phyloP scores from a whole-genome alignment of 352 stramenopile genomes.

The Lagenidium giganteum region DNA sequence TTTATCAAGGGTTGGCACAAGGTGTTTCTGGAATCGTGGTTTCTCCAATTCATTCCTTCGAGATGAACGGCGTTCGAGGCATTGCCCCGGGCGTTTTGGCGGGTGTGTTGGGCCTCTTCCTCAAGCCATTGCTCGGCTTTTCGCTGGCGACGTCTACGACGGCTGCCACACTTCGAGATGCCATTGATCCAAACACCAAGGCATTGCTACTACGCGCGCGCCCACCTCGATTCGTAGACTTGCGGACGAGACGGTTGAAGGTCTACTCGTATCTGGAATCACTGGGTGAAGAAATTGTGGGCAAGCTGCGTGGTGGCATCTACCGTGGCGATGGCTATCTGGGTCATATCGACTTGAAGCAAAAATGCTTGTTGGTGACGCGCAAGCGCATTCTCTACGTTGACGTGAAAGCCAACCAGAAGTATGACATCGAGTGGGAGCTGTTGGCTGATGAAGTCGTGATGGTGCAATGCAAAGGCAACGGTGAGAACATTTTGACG shows the following conservation, averaged over 20 bases:
- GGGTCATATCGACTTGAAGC: slow-evolving; percentile 74
- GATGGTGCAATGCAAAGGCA: slow-evolving; percentile 52
- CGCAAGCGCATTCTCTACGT: slow-evolving; percentile 78
- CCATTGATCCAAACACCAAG: slow-evolving; percentile 76
- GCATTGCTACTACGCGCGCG: slow-evolving; percentile 69
- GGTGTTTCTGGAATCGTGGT: slow-evolving; percentile 81
- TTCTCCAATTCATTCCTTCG: slow-evolving; percentile 77
- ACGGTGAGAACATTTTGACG: slow-evolving; percentile 18
- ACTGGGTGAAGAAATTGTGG: slow-evolving; percentile 82
- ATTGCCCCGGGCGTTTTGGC: slow-evolving; percentile 74
- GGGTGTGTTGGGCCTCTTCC: slow-evolving; percentile 70
- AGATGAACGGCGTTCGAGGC: slow-evolving; percentile 71
- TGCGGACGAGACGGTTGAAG: slow-evolving; percentile 74
- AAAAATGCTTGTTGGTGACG: slow-evolving; percentile 83
- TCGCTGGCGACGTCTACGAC: slow-evolving; percentile 73
- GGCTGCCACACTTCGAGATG: slow-evolving; percentile 68
- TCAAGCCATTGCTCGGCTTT: slow-evolving; percentile 78
- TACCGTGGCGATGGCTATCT: slow-evolving; percentile 79
- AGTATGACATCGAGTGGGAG: slow-evolving; percentile 81
- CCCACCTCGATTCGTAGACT: slow-evolving; percentile 75
- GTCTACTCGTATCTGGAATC: slow-evolving; percentile 87
- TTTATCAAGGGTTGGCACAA: slow-evolving; percentile 85
- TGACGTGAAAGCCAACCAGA: slow-evolving; percentile 57
- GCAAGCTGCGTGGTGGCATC: slow-evolving; percentile 70
- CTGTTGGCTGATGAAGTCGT: slow-evolving; percentile 75